phyloP scores from a whole-genome alignment of 2,329 filamentous ascomycete species.

The Ophiocordyceps polyrhachis-furcata region DNA sequence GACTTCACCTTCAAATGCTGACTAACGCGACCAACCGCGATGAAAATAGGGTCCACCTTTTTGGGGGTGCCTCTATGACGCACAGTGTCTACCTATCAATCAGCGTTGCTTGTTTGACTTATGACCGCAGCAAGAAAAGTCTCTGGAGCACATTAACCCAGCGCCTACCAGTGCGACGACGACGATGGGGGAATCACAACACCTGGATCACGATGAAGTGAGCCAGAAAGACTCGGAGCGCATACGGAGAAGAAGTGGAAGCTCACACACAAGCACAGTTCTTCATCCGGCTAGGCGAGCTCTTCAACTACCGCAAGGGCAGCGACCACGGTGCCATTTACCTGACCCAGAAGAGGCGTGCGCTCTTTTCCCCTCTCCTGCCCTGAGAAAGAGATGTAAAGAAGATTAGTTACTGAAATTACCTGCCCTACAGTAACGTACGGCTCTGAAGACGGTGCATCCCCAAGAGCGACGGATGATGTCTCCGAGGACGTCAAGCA shows the following conservation, averaged over 20 bases:
- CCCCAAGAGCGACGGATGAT: constrained; percentile 26
- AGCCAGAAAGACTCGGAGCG: not conserved
- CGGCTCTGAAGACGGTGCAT: constrained; percentile 20
- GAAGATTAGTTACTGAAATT: not conserved
- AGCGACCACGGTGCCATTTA: constrained; percentile 57
- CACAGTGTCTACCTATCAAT: not conserved
- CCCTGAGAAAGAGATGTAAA: not conserved
- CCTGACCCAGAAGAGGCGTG: constrained; percentile 61
- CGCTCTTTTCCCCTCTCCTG: constrained; percentile 6
- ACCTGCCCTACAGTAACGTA: constrained; percentile 19
- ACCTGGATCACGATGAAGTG: constrained; percentile 23
- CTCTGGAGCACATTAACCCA: not conserved
- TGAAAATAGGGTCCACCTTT: too few relatives aligned
- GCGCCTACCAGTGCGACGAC: not conserved
- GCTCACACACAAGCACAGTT: constrained; percentile 34
- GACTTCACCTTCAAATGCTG: too few relatives aligned
- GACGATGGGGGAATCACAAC: constrained; percentile 11
- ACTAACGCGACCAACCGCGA: too few relatives aligned
- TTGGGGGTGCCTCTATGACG: too few relatives aligned
- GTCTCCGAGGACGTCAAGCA: constrained; percentile 41
- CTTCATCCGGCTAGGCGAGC: constrained; percentile 47
- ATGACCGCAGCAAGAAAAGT: not conserved
- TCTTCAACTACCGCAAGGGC: constrained; percentile 48
- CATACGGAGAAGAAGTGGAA: not conserved
- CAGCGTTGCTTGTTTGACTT: not conserved